A percentile compares a stretch with the other conserved stretches of the same genome.
These are phyloP conservation scores for Aureobasidium subglaciale DNA, from an alignment of 2,329 filamentous ascomycete genomes.

Conservation along the genomic window DNA sequence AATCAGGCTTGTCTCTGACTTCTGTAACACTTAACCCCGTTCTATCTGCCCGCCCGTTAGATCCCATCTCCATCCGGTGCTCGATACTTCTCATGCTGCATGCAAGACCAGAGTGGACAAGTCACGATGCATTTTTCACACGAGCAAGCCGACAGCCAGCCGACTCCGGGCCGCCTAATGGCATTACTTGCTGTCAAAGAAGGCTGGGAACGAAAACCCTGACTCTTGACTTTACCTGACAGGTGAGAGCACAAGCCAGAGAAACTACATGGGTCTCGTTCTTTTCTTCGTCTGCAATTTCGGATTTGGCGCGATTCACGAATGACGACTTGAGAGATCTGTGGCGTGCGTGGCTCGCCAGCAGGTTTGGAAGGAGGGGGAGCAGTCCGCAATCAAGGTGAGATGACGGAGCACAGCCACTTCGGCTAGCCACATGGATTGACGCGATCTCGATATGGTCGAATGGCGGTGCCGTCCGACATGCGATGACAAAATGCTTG, in stretches of 20 bases:
- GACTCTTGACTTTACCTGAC: not conserved
- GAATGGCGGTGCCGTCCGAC: conserved; percentile 1
- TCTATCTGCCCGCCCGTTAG: not conserved
- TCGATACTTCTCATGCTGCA: conserved; percentile 5
- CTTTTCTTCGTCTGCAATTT: not conserved
- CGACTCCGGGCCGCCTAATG: conserved; percentile 7
- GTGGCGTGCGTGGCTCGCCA: conserved; percentile 4
- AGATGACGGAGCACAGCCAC: conserved; percentile 1
- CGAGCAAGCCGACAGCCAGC: not conserved
- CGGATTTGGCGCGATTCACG: not conserved
- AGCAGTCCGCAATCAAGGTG: not conserved
- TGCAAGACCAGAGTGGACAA: not conserved
- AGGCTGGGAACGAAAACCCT: not conserved
- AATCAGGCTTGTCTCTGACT: not conserved
- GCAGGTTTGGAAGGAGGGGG: not conserved
- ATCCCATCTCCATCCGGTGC: not conserved
- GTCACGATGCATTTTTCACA: not conserved
- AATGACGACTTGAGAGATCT: not conserved
- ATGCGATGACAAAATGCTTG: not conserved
- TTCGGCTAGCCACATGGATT: not conserved
- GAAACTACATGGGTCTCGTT: not conserved
- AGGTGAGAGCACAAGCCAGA: conserved; percentile 4
- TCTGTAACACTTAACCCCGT: not conserved
- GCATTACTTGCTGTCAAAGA: not conserved
- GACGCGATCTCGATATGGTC: not conserved